Conservation (phyloP, 1,284 basidiomycete species). For the Termitomyces sp. region DNA sequence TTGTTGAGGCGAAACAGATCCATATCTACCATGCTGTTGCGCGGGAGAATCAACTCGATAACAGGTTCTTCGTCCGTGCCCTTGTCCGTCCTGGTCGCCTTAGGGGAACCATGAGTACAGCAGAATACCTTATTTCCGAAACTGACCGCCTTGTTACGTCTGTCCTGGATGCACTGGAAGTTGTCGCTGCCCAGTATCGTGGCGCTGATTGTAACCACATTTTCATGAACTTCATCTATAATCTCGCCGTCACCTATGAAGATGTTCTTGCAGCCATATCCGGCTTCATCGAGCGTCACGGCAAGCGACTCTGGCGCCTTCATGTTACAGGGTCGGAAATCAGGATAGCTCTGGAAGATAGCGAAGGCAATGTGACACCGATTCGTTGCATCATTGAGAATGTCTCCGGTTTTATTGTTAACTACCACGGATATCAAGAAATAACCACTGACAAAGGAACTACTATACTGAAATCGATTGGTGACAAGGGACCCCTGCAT, state of each 20-base stretch:
- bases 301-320: constrained; percentile 95
- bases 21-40: constrained; percentile 97
- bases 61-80: constrained; percentile 96
- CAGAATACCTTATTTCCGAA: constrained; percentile 97
- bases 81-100: constrained; percentile 94
- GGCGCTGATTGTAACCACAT: constrained; percentile 95
- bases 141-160: constrained; percentile 95
- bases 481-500: constrained; percentile 90
- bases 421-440: constrained; percentile 99
- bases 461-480: constrained; percentile 93
- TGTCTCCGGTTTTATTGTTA: constrained; percentile 97
- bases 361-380: constrained; percentile 88
- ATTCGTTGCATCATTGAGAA: constrained; percentile 98
- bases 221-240: constrained; percentile 98
- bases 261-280: constrained; percentile 94
- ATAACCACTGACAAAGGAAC: constrained; percentile 94
- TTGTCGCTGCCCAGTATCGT: constrained; percentile 81
- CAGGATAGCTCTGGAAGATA: constrained; percentile 90
- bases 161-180: constrained; percentile 92
- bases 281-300: constrained; percentile 97
- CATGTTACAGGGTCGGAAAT: constrained; percentile 99
- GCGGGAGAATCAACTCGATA: constrained; percentile 94
- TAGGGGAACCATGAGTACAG: constrained; percentile 85
- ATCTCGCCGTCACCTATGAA: constrained; percentile 91
- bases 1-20: constrained; percentile 92